Percentiles rank a stretch among this genome's conserved stretches.
Evolutionary conservation across 768 basidiomycete species (phyloP).

Genomic region (Tulasnella sp.): DNA sequence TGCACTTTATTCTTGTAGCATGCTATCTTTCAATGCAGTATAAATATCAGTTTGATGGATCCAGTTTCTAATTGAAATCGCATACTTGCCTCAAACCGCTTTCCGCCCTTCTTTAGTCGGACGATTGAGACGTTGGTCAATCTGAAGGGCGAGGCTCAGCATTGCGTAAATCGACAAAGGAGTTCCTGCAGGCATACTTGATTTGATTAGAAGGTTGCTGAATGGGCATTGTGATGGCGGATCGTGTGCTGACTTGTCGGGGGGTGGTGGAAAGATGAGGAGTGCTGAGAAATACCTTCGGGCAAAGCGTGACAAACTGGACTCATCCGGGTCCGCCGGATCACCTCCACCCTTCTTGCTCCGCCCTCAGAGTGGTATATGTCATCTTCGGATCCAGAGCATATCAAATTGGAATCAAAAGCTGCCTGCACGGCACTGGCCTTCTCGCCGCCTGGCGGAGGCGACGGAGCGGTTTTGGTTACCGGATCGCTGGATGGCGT

Average conservation of each 20-base stretch:
- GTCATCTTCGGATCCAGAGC: neutral
- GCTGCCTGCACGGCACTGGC: conserved; percentile 19
- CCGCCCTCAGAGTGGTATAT: neutral
- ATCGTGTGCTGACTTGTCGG: neutral
- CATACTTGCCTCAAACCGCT: conserved; percentile 80
- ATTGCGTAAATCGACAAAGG: conserved; percentile 5
- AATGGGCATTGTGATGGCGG: conserved; percentile 46
- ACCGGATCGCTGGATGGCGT: conserved; percentile 58
- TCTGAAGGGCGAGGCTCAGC: conserved; percentile 43
- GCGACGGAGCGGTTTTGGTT: neutral
- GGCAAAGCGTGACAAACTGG: conserved; percentile 13
- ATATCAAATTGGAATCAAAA: neutral
- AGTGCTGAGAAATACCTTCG: neutral
- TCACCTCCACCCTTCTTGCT: neutral
- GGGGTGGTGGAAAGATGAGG: neutral
- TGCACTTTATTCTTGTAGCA: conserved; percentile 99
- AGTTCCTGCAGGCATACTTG: conserved; percentile 50
- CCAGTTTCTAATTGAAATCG: too few species aligned
- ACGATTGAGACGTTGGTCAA: conserved; percentile 97
- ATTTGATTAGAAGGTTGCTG: conserved; percentile 88
- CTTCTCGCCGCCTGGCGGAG: neutral
- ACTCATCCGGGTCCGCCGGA: neutral
- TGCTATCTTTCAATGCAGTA: conserved; percentile 59
- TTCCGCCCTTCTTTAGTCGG: conserved; percentile 92
- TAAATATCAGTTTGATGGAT: neutral